Evolutionary conservation across 139 green algal species (phyloP).

Genomic region (Chlamydomonas sp.): DNA sequence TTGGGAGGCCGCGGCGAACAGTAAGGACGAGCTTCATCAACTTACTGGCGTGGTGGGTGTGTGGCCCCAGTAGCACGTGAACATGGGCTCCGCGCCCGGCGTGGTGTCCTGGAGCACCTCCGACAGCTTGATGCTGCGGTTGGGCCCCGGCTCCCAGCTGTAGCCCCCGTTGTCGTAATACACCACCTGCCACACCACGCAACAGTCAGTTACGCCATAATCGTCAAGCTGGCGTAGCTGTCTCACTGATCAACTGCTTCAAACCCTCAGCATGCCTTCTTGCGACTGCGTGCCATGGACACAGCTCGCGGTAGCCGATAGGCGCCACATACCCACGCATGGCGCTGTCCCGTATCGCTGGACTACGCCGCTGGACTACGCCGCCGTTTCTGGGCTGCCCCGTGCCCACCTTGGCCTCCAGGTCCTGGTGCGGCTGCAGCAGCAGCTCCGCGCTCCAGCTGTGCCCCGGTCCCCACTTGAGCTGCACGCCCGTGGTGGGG

Average conservation of each 20-base stretch:
- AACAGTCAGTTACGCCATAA: too few species aligned
- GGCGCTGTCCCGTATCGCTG: too few species aligned
- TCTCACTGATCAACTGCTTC: too few species aligned
- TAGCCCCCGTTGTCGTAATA: slow-evolving; percentile 35
- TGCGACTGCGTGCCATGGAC: too few species aligned
- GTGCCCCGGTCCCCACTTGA: slow-evolving; percentile 23
- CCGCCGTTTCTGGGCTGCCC: not conserved
- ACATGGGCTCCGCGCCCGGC: slow-evolving; percentile 22
- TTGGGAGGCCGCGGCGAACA: too few species aligned
- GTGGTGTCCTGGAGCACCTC: slow-evolving; percentile 5
- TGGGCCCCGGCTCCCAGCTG: slow-evolving; percentile 39
- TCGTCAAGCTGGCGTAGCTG: too few species aligned
- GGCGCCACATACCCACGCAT: too few species aligned
- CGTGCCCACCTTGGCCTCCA: slow-evolving; percentile 34
- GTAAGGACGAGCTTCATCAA: not conserved
- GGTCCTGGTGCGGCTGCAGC: slow-evolving; percentile 17
- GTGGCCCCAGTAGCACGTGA: slow-evolving; percentile 42
- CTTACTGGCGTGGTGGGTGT: slow-evolving; percentile 20
- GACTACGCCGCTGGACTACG: too few species aligned
- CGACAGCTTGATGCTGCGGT: slow-evolving; percentile 22
- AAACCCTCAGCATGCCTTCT: too few species aligned
- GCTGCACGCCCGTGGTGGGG: slow-evolving; percentile 32
- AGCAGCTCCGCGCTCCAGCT: slow-evolving; percentile 35
- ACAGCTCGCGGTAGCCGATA: too few species aligned
- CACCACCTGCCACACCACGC: slow-evolving; percentile 14